These are phyloP conservation scores for Diversispora epigaea DNA, from an alignment of 192 early-diverging fungal species.

Conservation along the genomic window DNA sequence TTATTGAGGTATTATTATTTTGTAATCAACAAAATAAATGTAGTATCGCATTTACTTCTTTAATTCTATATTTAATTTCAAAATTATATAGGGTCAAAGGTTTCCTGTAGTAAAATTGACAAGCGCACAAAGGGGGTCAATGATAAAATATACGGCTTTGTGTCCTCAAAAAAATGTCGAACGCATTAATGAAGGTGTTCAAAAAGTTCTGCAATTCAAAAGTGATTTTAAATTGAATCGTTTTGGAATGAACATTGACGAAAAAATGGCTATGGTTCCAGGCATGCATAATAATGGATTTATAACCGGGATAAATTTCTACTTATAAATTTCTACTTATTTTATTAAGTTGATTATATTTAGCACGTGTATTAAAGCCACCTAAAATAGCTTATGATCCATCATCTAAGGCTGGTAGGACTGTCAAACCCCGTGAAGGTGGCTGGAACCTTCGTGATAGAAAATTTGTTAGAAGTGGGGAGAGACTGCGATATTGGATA, in stretches of 20 bases:
- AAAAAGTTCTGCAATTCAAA: slow-evolving; percentile 58
- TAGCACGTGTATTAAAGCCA: slow-evolving; percentile 72
- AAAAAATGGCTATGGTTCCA: slow-evolving; percentile 65
- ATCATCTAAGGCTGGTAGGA: slow-evolving; percentile 44
- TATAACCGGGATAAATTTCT: too few species aligned
- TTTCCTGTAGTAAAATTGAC: slow-evolving; percentile 73
- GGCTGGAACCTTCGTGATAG: slow-evolving; percentile 88
- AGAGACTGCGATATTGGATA: slow-evolving; percentile 74
- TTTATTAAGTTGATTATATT: not conserved
- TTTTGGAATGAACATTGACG: slow-evolving; percentile 71
- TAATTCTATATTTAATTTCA: not conserved
- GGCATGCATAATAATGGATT: slow-evolving; percentile 16
- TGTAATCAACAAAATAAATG: not conserved
- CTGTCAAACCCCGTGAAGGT: slow-evolving; percentile 63
- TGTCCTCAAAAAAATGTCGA: slow-evolving; percentile 73
- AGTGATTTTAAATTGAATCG: slow-evolving; percentile 68
- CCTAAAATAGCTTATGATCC: slow-evolving; percentile 72
- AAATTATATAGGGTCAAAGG: slow-evolving; percentile 63
- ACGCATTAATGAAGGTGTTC: slow-evolving; percentile 72
- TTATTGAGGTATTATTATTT: slow-evolving; percentile 50
- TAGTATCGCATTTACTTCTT: not conserved
- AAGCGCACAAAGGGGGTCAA: slow-evolving; percentile 85
- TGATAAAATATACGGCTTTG: slow-evolving; percentile 91
- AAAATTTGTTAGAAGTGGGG: slow-evolving; percentile 76
- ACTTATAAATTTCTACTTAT: too few species aligned